Conservation (phyloP, 2,329 filamentous ascomycete genomes). For the Penicillium crustosum region DNA sequence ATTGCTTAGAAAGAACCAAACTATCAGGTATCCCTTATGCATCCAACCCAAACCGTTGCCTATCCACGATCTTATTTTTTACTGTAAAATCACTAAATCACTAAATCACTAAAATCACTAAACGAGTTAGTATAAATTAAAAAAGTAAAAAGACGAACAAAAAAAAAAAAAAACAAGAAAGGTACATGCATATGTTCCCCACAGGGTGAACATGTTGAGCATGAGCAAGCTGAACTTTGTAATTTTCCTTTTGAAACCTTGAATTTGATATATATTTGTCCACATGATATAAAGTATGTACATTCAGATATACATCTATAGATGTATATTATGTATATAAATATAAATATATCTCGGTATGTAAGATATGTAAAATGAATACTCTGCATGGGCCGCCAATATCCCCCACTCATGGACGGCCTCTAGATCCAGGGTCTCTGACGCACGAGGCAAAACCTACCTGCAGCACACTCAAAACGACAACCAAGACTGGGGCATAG, state of each 20-base stretch:
- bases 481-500: constrained; percentile 28
- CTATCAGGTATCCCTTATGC: background rate
- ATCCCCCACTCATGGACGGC: constrained; percentile 28
- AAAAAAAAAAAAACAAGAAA: background rate
- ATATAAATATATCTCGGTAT: background rate
- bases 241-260: background rate
- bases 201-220: background rate
- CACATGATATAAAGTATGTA: background rate
- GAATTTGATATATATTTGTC: background rate
- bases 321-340: background rate
- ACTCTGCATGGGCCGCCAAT: constrained; percentile 39
- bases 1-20: constrained; percentile 4
- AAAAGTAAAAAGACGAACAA: background rate
- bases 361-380: constrained; percentile 16
- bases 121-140: background rate
- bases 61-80: background rate
- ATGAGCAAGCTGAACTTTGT: background rate
- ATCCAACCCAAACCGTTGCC: constrained; percentile 4
- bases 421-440: constrained; percentile 45
- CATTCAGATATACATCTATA: background rate
- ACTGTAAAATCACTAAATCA: background rate
- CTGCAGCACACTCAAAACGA: constrained; percentile 45
- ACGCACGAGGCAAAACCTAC: constrained; percentile 45
- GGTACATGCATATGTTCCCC: constrained; percentile 1
- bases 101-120: background rate